These are phyloP conservation scores for Sicyos edulis DNA, from an alignment of 306 rosid genomes.

Conservation along the genomic window DNA sequence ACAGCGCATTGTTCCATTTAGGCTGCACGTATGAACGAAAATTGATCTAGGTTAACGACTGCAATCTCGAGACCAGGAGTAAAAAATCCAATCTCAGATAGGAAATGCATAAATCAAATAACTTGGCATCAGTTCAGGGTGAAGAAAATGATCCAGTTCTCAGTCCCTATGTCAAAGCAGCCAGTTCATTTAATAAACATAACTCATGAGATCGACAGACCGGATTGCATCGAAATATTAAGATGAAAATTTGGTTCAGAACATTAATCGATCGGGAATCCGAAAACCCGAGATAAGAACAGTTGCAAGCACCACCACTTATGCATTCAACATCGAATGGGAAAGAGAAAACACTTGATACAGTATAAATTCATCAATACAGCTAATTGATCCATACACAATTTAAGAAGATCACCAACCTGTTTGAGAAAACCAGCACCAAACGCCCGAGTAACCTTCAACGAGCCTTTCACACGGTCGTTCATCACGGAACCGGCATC, in stretches of 20 bases:
- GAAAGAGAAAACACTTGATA: neutral
- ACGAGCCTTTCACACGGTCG: conserved; percentile 91
- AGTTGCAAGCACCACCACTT: neutral
- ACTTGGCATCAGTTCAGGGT: neutral
- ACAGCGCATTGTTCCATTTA: conserved; percentile 91
- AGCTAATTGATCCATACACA: neutral
- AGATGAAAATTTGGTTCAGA: neutral
- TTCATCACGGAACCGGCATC: conserved; percentile 73
- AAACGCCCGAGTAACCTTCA: conserved; percentile 92
- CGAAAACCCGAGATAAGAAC: neutral
- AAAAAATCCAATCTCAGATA: neutral
- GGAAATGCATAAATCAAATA: neutral
- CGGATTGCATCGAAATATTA: neutral
- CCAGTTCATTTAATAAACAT: neutral
- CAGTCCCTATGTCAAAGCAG: neutral
- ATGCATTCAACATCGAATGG: neutral
- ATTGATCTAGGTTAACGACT: neutral
- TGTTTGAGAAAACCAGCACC: conserved; percentile 99
- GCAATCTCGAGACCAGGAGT: neutral
- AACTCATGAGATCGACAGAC: neutral
- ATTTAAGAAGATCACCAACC: conserved; percentile 35
- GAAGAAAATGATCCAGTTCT: neutral
- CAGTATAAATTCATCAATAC: neutral
- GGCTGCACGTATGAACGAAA: conserved; percentile 50
- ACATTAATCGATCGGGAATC: neutral